phyloP scores from a whole-genome alignment of 768 basidiomycete genomes.

The Fomitopsis serialis region DNA sequence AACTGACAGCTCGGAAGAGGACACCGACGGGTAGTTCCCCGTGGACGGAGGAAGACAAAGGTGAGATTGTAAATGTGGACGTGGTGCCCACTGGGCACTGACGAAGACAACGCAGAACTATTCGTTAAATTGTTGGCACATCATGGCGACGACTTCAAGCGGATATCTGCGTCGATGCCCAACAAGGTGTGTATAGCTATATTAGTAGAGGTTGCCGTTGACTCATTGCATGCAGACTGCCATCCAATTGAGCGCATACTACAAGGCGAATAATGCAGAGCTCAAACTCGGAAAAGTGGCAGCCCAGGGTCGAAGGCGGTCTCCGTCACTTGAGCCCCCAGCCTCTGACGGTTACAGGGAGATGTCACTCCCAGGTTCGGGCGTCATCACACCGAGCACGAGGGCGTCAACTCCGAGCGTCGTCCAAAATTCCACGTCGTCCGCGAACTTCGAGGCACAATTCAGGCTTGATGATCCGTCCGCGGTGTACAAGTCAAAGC shows the following conservation, averaged over 20 bases:
- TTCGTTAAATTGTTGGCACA: conserved; percentile 54
- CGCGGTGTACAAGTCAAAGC: not conserved
- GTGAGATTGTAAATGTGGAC: conserved; percentile 38
- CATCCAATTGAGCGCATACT: conserved; percentile 50
- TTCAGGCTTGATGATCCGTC: not conserved
- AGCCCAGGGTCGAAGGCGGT: conserved; percentile 36
- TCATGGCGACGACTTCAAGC: conserved; percentile 62
- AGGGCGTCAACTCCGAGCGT: conserved; percentile 5
- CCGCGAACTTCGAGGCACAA: not conserved
- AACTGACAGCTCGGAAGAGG: conserved; percentile 18
- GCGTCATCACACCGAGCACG: conserved; percentile 7
- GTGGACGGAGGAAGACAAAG: conserved; percentile 69
- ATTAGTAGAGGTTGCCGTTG: not conserved
- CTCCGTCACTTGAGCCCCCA: conserved; percentile 19
- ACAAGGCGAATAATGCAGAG: conserved; percentile 36
- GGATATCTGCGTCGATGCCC: conserved; percentile 64
- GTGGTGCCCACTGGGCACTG: too few species aligned
- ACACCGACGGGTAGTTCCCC: conserved; percentile 30
- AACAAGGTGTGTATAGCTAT: conserved; percentile 40
- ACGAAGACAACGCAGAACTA: conserved; percentile 30
- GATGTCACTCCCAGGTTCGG: conserved; percentile 3
- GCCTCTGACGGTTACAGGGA: conserved; percentile 6
- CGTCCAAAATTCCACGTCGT: not conserved
- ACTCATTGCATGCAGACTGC: conserved; percentile 35
- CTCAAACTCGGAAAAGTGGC: conserved; percentile 38